phyloP scores from a whole-genome alignment of 768 basidiomycete genomes.

The Calocybe cyanea region DNA sequence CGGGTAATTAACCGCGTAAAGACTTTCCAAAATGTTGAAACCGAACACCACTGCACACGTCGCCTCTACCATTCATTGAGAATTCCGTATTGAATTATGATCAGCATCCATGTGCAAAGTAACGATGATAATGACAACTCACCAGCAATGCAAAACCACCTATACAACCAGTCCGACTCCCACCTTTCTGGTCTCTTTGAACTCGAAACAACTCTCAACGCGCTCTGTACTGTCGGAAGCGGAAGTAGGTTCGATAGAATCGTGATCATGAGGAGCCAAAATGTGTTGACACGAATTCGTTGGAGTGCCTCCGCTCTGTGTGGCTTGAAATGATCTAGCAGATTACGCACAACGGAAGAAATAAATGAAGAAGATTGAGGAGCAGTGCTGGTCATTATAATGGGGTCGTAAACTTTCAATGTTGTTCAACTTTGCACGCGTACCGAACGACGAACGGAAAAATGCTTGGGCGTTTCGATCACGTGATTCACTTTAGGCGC shows the following conservation, averaged over 20 bases:
- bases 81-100: not conserved
- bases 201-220: conserved; percentile 23
- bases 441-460: no score
- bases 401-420: no score
- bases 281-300: conserved; percentile 36
- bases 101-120: not conserved
- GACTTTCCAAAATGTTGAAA: conserved; percentile 38
- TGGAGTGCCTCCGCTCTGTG: conserved; percentile 41
- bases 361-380: no score
- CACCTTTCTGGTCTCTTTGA: conserved; percentile 23
- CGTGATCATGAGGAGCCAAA: conserved; percentile 29
- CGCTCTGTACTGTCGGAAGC: conserved; percentile 34
- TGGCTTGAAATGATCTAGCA: conserved; percentile 37
- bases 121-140: conserved; percentile 10
- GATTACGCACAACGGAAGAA: not conserved
- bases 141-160: conserved; percentile 39
- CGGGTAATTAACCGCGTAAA: conserved; percentile 42
- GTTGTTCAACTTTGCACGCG: no score
- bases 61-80: no score
- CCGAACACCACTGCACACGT: conserved; percentile 26
- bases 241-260: conserved; percentile 37
- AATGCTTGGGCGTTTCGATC: no score
- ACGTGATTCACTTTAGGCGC: no score
- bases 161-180: conserved; percentile 32
- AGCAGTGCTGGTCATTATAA: no score